Evolutionary conservation across 2,329 filamentous ascomycete species (phyloP), one percentile per base, ranked within the genome.

Genomic region (Parastagonospora avenae): DNA sequence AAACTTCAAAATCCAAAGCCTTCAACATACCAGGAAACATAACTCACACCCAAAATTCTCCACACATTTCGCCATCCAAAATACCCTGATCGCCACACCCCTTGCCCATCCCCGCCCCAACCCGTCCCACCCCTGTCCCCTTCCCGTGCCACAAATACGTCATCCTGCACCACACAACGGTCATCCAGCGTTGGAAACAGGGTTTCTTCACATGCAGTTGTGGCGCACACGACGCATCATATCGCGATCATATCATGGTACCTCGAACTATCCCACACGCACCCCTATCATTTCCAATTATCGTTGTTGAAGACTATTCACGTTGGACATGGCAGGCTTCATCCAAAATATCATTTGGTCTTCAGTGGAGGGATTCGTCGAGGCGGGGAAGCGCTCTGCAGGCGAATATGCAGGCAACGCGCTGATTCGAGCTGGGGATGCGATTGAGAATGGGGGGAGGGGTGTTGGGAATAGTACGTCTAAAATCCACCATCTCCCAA

Each of bases 341-440:
- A 65, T 75, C 33, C 60, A 66, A 46, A 72, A 73, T 48, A 73
- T 75, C 39, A 52, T 75, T 30, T 70, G 68, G 64, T 73, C 72
- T 52, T 71, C 67, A 15, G 66, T 75, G 12, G 63, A 65, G 16
- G 72, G 72, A 2, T 73, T 73, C 41, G 70, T 74, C 1, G 70
- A 73, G 33, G 70, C 68, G 0, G 72, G 70, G 9, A 73, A 64
- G 44, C 60, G 67, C 28, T 66, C 70, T 8, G 72, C 63, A 12
- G 72, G 72, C 7, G 71, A 68, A 42, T 75, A 66, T 52, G 72
- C 71, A 2, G 72, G 72, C 4, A 69, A 73, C 54, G 71, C 70
- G 1, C 51, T 74, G 52, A 71, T 71, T 40, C 72, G 71, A 48
- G 71, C 68, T 8, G 72, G 72, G 2, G 70, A 75, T 48, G 38